Evolutionary conservation across 1,139 yeast genomes (phyloP).

Genomic region (Zygoascus meyerae): DNA sequence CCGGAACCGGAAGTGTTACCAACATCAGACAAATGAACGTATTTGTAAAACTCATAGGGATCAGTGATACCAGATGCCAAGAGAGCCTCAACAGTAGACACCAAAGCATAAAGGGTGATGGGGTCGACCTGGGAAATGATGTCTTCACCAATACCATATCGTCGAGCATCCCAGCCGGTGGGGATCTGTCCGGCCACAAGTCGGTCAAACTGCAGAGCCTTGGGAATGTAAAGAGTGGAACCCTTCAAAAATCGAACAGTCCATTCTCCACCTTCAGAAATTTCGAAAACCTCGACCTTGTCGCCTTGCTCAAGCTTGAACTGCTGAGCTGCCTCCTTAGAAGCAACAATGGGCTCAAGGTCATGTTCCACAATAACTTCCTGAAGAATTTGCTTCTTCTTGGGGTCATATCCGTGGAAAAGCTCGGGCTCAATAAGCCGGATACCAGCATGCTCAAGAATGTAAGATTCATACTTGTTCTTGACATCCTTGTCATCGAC

Average conservation of each 20-base stretch:
- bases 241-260: conserved; percentile 89
- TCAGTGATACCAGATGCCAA: conserved; percentile 92
- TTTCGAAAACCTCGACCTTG: conserved; percentile 84
- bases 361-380: conserved; percentile 96
- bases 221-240: conserved; percentile 85
- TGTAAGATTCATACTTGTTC: conserved; percentile 80
- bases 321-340: conserved; percentile 92
- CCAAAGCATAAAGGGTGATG: conserved; percentile 85
- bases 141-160: conserved; percentile 93
- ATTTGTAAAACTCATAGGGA: conserved; percentile 97
- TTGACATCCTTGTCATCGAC: conserved; percentile 93
- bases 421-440: conserved; percentile 94
- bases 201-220: conserved; percentile 92
- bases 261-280: conserved; percentile 86
- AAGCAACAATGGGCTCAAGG: conserved; percentile 89
- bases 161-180: conserved; percentile 95
- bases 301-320: conserved; percentile 93
- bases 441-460: conserved; percentile 91
- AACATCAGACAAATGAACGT: conserved; percentile 95
- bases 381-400: conserved; percentile 86
- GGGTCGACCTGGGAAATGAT: conserved; percentile 93
- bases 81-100: conserved; percentile 91
- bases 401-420: conserved; percentile 89
- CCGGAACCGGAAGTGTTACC: conserved; percentile 99
- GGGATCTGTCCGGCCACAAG: conserved; percentile 99